Percentiles rank a stretch among this genome's conserved stretches.
These are phyloP conservation scores for Starmerella geochares DNA, from an alignment of 805 yeast genomes.

Conservation along the genomic window DNA sequence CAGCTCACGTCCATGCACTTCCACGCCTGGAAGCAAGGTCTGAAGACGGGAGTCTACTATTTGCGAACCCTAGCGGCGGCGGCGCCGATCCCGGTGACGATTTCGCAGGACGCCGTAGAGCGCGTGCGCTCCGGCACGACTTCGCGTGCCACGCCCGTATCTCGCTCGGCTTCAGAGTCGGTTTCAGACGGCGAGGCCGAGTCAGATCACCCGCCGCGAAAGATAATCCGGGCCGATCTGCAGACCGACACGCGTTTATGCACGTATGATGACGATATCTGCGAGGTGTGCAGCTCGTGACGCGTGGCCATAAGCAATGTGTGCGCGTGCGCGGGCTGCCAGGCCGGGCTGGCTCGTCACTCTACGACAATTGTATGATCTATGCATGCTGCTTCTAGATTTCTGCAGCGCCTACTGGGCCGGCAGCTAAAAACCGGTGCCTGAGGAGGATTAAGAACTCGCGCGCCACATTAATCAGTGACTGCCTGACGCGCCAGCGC, in stretches of 20 bases:
- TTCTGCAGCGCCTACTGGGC: too few species aligned
- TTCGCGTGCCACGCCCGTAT: slow-evolving; percentile 2
- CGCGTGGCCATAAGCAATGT: too few species aligned
- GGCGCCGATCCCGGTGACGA: slow-evolving; percentile 82
- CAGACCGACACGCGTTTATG: background rate
- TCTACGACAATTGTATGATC: too few species aligned
- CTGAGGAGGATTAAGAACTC: too few species aligned
- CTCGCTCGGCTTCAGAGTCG: background rate
- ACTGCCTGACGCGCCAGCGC: too few species aligned
- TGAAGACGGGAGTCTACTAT: slow-evolving; percentile 96
- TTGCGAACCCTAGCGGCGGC: slow-evolving; percentile 92
- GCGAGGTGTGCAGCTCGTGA: slow-evolving; percentile 5
- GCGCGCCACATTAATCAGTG: too few species aligned
- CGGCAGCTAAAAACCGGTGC: too few species aligned
- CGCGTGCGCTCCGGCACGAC: slow-evolving; percentile 4
- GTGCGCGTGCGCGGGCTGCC: too few species aligned
- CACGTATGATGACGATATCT: background rate
- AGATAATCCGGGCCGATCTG: background rate
- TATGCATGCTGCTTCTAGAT: too few species aligned
- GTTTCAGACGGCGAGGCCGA: background rate
- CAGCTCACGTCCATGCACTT: slow-evolving; percentile 94
- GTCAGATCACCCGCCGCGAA: background rate
- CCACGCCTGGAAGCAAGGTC: slow-evolving; percentile 94
- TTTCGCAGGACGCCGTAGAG: slow-evolving; percentile 35
- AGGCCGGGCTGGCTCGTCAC: too few species aligned